Percentiles rank a stretch among this genome's conserved stretches.
These are phyloP conservation scores for Dendrothele bispora DNA, from an alignment of 768 basidiomycete genomes.

Conservation along the genomic window DNA sequence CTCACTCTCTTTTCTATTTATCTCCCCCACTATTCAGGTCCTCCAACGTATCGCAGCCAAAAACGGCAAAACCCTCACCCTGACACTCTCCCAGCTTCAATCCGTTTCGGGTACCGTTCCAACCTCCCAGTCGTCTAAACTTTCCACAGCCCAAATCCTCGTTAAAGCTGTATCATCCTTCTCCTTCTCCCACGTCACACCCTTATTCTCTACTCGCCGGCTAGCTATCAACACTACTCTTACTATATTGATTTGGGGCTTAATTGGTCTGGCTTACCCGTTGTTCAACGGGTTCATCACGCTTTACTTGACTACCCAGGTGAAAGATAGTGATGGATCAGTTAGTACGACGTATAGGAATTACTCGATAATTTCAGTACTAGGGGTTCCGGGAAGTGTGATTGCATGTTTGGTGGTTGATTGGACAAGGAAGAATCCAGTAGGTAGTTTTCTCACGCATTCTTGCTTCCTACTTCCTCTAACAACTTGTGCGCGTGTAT, in stretches of 20 bases:
- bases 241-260: conserved; percentile 55
- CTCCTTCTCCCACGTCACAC: conserved; percentile 49
- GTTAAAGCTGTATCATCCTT: conserved; percentile 34
- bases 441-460: too few relatives aligned
- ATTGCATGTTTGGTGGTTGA: conserved; percentile 47
- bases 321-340: conserved; percentile 17
- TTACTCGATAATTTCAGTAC: conserved; percentile 47
- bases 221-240: conserved; percentile 43
- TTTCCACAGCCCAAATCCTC: conserved; percentile 27
- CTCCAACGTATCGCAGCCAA: conserved; percentile 47
- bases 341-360: conserved; percentile 41
- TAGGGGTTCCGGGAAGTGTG: conserved; percentile 48
- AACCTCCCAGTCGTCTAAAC: conserved; percentile 12
- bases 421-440: conserved; percentile 31
- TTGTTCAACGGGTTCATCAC: conserved; percentile 22
- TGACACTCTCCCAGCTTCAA: conserved; percentile 45
- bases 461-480: too few relatives aligned
- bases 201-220: conserved; percentile 45
- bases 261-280: conserved; percentile 55
- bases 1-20: conserved; percentile 1
- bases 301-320: conserved; percentile 32
- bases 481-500: too few relatives aligned
- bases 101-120: conserved; percentile 22
- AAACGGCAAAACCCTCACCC: conserved; percentile 44
- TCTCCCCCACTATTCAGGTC: conserved; percentile 32